Evolutionary conservation across 169 alveolate genomes (phyloP).

Genomic region (Plasmodium falciparum): DNA sequence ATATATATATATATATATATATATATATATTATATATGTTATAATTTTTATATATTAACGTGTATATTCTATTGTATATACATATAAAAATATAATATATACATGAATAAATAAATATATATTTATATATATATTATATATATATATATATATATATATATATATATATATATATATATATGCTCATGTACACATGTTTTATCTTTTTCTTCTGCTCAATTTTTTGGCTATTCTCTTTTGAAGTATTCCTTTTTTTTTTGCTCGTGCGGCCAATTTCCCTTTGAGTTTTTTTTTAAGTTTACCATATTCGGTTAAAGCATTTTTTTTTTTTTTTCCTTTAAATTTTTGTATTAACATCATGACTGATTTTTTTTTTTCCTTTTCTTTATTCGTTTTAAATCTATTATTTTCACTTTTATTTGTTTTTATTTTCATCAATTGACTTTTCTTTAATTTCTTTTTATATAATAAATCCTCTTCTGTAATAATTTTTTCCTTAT

Average conservation of each 20-base stretch:
- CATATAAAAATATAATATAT: no score
- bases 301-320: conserved; percentile 42
- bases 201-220: conserved; percentile 43
- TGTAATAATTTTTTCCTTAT: conserved; percentile 36
- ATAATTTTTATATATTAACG: no score
- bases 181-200: neutral
- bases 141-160: neutral
- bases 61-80: no score
- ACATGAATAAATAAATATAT: neutral
- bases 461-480: conserved; percentile 38
- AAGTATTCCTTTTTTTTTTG: conserved; percentile 47
- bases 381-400: conserved; percentile 58
- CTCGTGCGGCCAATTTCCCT: conserved; percentile 61
- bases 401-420: conserved; percentile 15
- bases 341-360: conserved; percentile 64
- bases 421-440: conserved; percentile 28
- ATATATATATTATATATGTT: no score
- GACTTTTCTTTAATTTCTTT: conserved; percentile 34
- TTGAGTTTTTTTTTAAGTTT: conserved; percentile 54
- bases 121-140: conserved; percentile 1
- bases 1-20: no score
- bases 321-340: conserved; percentile 34
- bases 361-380: conserved; percentile 49
- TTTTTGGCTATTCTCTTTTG: conserved; percentile 48
- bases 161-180: neutral